Conservation (phyloP, 352 stramenopile genomes). For the Phytopythium kandeliae region DNA sequence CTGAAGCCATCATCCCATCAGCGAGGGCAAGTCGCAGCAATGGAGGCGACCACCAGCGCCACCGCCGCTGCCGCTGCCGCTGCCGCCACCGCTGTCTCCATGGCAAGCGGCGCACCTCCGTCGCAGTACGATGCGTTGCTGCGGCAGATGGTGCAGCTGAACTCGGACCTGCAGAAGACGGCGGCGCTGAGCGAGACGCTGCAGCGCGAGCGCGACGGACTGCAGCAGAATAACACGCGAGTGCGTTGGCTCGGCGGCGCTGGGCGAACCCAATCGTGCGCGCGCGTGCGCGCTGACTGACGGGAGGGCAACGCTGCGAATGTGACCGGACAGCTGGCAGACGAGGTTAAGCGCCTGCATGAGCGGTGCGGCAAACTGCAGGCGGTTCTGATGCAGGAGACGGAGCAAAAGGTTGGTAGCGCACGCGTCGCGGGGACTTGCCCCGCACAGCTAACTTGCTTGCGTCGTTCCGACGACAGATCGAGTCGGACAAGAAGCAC, state of each 20-base stretch:
- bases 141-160: slow-evolving; percentile 80
- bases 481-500: slow-evolving; percentile 77
- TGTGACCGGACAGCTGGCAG: slow-evolving; percentile 32
- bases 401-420: slow-evolving; percentile 56
- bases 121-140: slow-evolving; percentile 70
- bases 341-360: slow-evolving; percentile 56
- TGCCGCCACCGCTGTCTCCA: slow-evolving; percentile 4
- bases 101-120: slow-evolving; percentile 3
- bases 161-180: slow-evolving; percentile 80
- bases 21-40: no score
- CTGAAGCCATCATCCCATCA: no score
- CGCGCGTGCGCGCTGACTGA: neutral
- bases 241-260: no score
- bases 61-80: slow-evolving; percentile 7
- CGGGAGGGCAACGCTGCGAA: neutral
- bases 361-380: slow-evolving; percentile 82
- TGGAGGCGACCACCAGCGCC: neutral
- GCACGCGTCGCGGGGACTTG: neutral
- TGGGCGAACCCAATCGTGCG: no score
- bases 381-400: slow-evolving; percentile 73
- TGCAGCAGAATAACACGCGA: slow-evolving; percentile 58
- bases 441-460: no score
- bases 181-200: slow-evolving; percentile 73
- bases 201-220: slow-evolving; percentile 65
- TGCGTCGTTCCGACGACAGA: slow-evolving; percentile 17